phyloP scores from a whole-genome alignment of 2,329 filamentous ascomycete species.

The Aspergillus felis region DNA sequence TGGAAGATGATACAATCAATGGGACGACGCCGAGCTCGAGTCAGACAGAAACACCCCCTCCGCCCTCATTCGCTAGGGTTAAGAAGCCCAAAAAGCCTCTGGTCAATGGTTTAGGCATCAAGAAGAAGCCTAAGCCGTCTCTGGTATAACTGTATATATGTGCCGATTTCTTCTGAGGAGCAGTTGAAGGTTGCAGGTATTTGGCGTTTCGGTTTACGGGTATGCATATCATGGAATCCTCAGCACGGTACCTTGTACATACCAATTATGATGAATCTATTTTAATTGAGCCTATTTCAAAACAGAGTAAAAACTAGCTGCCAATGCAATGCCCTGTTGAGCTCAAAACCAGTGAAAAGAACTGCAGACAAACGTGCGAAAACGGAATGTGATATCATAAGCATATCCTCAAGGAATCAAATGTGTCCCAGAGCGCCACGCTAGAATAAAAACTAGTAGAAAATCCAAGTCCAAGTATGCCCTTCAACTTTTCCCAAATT shows the following conservation, averaged over 20 bases:
- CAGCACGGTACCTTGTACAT: not conserved
- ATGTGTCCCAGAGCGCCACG: slow-evolving; percentile 19
- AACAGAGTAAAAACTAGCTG: slow-evolving; percentile 4
- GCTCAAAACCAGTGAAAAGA: slow-evolving; percentile 3
- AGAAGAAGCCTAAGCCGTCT: slow-evolving; percentile 72
- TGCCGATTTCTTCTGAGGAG: not conserved
- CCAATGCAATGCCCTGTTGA: not conserved
- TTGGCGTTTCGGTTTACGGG: not conserved
- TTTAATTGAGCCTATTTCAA: not conserved
- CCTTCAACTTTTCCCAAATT: slow-evolving; percentile 1
- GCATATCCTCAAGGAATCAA: slow-evolving; percentile 10
- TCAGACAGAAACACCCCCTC: slow-evolving; percentile 47
- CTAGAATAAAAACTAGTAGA: slow-evolving; percentile 15
- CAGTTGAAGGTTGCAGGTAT: not conserved
- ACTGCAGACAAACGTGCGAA: slow-evolving; percentile 6
- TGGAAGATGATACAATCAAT: slow-evolving; percentile 45
- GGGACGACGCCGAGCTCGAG: slow-evolving; percentile 22
- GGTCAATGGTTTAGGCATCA: slow-evolving; percentile 72
- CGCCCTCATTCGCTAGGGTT: slow-evolving; percentile 65
- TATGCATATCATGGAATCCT: not conserved
- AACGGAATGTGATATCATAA: slow-evolving; percentile 16
- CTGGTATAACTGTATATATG: slow-evolving; percentile 30
- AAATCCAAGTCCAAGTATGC: not conserved
- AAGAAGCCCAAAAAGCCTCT: slow-evolving; percentile 87
- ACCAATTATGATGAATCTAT: slow-evolving; percentile 1